Conservation (phyloP, 169 alveolate genomes). For the Cryptosporidium sp. region DNA sequence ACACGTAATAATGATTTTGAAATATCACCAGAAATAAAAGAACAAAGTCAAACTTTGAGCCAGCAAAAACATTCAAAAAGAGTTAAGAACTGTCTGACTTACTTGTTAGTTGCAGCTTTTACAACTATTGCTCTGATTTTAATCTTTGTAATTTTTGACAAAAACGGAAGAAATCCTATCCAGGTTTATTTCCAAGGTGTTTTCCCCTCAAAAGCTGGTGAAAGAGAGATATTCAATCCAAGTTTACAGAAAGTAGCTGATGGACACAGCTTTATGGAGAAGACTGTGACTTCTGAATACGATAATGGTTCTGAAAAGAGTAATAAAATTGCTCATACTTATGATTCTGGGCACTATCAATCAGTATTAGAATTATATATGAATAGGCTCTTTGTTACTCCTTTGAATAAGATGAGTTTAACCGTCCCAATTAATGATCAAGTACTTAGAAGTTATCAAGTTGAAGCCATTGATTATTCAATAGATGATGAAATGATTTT, state of each 20-base stretch:
- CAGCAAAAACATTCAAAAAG: conserved; percentile 6
- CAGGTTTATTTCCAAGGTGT: conserved; percentile 32
- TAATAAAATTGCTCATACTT: not conserved
- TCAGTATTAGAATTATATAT: conserved; percentile 45
- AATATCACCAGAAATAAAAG: not conserved
- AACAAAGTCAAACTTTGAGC: not conserved
- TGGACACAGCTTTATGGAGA: conserved; percentile 1
- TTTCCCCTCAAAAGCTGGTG: conserved; percentile 20
- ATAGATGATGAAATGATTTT: conserved; percentile 35
- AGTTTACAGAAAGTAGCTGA: not conserved
- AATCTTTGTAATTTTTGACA: conserved; percentile 5
- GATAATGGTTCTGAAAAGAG: not conserved
- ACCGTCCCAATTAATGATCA: conserved; percentile 50
- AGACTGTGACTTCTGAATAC: not conserved
- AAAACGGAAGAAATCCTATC: conserved; percentile 2
- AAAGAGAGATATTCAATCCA: not conserved
- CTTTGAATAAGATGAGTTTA: conserved; percentile 51
- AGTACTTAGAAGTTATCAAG: conserved; percentile 54
- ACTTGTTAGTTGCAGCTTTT: conserved; percentile 9
- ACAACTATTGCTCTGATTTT: conserved; percentile 18
- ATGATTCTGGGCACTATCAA: conserved; percentile 14
- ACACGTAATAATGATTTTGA: conserved; percentile 12
- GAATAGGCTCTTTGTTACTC: conserved; percentile 34
- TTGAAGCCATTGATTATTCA: conserved; percentile 36
- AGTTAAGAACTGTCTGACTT: not conserved